A percentile compares a stretch with the other conserved stretches of the same genome.
phyloP scores from a whole-genome alignment of 495 filamentous ascomycete species.

The Elasticomyces elasticus region DNA sequence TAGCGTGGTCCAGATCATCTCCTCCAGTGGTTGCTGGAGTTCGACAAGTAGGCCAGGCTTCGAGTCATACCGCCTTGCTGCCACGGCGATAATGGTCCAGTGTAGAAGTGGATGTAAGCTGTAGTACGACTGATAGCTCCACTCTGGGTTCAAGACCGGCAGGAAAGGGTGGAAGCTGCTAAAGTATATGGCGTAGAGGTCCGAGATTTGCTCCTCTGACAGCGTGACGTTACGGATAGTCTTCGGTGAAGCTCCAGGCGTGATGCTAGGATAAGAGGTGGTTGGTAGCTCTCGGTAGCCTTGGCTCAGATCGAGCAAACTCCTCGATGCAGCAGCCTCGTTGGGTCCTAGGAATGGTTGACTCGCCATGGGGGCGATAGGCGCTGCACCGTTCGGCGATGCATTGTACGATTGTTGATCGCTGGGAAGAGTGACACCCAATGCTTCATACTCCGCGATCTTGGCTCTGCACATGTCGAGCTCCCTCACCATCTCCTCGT shows the following conservation, averaged over 20 bases:
- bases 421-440: conserved; percentile 24
- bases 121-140: conserved; percentile 65
- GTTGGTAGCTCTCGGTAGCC: conserved; percentile 14
- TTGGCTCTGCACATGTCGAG: conserved; percentile 46
- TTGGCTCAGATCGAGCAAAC: conserved; percentile 18
- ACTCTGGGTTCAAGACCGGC: conserved; percentile 64
- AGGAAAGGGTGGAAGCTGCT: conserved; percentile 75
- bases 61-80: conserved; percentile 59
- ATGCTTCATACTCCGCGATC: conserved; percentile 23
- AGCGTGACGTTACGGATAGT: conserved; percentile 65
- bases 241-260: conserved; percentile 31
- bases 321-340: conserved; percentile 16
- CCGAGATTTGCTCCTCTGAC: conserved; percentile 57
- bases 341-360: conserved; percentile 17
- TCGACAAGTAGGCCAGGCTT: conserved; percentile 58
- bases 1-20: conserved; percentile 71
- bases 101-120: conserved; percentile 66
- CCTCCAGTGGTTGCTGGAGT: conserved; percentile 60
- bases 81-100: conserved; percentile 78
- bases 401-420: conserved; percentile 27
- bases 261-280: conserved; percentile 10
- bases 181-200: conserved; percentile 74
- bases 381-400: conserved; percentile 3
- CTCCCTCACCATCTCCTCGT: conserved; percentile 79
- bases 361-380: conserved; percentile 15